Percentiles rank a stretch among this genome's conserved stretches.
phyloP scores from a whole-genome alignment of 2,329 filamentous ascomycete genomes.

The Cryphonectria nitschkei region DNA sequence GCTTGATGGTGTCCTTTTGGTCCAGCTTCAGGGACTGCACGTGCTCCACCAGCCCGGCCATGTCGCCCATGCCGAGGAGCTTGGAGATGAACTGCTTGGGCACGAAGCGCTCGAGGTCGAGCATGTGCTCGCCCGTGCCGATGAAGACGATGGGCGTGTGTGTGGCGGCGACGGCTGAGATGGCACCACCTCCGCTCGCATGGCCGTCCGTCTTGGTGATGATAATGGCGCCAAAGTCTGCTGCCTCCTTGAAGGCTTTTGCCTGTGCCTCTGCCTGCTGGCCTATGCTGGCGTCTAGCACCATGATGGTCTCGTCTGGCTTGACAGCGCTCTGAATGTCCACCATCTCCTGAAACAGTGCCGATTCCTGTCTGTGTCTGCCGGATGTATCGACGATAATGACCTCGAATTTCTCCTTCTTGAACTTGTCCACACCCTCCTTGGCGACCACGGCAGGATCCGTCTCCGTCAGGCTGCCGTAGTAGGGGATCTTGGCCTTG shows the following conservation, averaged over 20 bases:
- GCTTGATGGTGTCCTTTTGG: conserved; percentile 99
- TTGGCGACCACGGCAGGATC: conserved; percentile 90
- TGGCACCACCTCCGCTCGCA: conserved; percentile 92
- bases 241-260: conserved; percentile 94
- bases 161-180: conserved; percentile 94
- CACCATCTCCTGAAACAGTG: conserved; percentile 95
- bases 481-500: conserved; percentile 99
- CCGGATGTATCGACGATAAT: conserved; percentile 99
- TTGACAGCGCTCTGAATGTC: conserved; percentile 91
- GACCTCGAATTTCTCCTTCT: conserved; percentile 96
- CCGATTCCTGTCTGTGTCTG: conserved; percentile 90
- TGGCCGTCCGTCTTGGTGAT: conserved; percentile 99
- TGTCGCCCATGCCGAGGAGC: conserved; percentile 94
- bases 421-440: conserved; percentile 98
- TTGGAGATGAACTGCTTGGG: conserved; percentile 94
- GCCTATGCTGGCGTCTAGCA: conserved; percentile 93
- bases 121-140: conserved; percentile 95
- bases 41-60: conserved; percentile 92
- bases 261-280: conserved; percentile 94
- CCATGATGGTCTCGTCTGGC: conserved; percentile 98
- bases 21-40: conserved; percentile 94
- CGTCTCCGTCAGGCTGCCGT: conserved; percentile 93
- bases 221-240: conserved; percentile 97
- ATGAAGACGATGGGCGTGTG: conserved; percentile 98
- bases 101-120: conserved; percentile 90